A percentile compares a stretch with the other conserved stretches of the same genome.
phyloP scores from a whole-genome alignment of 768 basidiomycete genomes.

The Jaapia argillacea region DNA sequence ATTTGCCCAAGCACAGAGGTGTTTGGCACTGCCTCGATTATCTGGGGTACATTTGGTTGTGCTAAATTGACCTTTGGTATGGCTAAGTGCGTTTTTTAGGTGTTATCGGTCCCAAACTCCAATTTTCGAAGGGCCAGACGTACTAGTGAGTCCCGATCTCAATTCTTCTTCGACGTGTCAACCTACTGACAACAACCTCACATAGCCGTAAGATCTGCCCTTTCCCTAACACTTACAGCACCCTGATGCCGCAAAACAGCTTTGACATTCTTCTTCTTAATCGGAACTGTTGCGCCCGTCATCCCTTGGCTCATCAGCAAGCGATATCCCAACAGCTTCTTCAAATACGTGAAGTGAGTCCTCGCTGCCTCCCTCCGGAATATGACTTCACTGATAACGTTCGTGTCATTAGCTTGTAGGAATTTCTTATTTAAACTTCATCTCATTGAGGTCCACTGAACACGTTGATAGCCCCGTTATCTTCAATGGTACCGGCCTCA shows the following conservation, averaged over 20 bases:
- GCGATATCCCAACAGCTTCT: constrained; percentile 45
- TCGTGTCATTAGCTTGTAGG: no score
- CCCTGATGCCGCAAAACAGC: constrained; percentile 23
- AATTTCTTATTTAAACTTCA: constrained; percentile 21
- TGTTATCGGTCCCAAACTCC: constrained; percentile 43
- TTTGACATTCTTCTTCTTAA: constrained; percentile 53
- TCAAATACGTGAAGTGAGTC: constrained; percentile 50
- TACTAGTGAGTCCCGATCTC: constrained; percentile 43
- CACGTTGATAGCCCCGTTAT: no score
- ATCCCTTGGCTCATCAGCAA: constrained; percentile 47
- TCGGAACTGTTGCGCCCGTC: constrained; percentile 50
- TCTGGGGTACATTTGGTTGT: constrained; percentile 34
- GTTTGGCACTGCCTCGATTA: constrained; percentile 39
- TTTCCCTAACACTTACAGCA: constrained; percentile 20
- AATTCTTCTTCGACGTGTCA: background rate
- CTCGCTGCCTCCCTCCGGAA: constrained; percentile 3
- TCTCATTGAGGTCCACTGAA: constrained; percentile 8
- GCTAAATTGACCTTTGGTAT: constrained; percentile 11
- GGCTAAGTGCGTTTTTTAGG: constrained; percentile 50
- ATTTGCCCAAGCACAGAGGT: constrained; percentile 45
- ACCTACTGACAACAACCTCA: background rate
- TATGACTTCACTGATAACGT: background rate
- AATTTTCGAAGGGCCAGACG: constrained; percentile 37
- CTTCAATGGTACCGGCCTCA: constrained; percentile 24
- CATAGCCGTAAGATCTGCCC: no score